Evolutionary conservation across 192 early-diverging fungal genomes (phyloP).

Genomic region (Haplosporangium gracile): DNA sequence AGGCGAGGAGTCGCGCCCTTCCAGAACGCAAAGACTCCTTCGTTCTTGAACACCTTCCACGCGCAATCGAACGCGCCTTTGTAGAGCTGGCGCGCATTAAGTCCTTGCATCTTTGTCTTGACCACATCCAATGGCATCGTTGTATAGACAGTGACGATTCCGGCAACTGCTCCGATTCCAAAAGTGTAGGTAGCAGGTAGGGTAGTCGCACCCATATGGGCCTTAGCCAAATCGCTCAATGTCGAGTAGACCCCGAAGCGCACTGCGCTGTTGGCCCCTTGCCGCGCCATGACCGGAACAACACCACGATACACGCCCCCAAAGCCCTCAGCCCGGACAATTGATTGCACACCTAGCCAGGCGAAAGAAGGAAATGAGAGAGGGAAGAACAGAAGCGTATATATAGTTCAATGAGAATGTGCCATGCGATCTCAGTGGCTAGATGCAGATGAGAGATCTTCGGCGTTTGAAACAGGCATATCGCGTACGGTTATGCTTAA

Average conservation of each 20-base stretch:
- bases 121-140: slow-evolving; percentile 97
- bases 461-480: background rate
- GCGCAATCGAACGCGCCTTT: slow-evolving; percentile 79
- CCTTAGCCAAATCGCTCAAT: slow-evolving; percentile 62
- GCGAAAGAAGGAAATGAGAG: background rate
- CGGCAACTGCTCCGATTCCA: slow-evolving; percentile 84
- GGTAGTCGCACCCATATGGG: slow-evolving; percentile 28
- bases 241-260: slow-evolving; percentile 89
- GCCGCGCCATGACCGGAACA: slow-evolving; percentile 91
- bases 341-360: slow-evolving; percentile 55
- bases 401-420: background rate
- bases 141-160: slow-evolving; percentile 92
- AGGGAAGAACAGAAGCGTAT: background rate
- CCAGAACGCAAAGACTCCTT: slow-evolving; percentile 90
- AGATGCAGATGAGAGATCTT: background rate
- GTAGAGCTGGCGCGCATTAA: slow-evolving; percentile 76
- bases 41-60: slow-evolving; percentile 73
- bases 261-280: slow-evolving; percentile 95
- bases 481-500: background rate
- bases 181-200: slow-evolving; percentile 71
- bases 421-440: background rate
- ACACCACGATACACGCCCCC: slow-evolving; percentile 90
- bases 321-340: slow-evolving; percentile 79
- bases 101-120: slow-evolving; percentile 94
- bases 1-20: slow-evolving; percentile 94